Percentiles rank a stretch among this genome's conserved stretches.
phyloP scores from a whole-genome alignment of 768 basidiomycete genomes.

The Rhodotorula babjevae region DNA sequence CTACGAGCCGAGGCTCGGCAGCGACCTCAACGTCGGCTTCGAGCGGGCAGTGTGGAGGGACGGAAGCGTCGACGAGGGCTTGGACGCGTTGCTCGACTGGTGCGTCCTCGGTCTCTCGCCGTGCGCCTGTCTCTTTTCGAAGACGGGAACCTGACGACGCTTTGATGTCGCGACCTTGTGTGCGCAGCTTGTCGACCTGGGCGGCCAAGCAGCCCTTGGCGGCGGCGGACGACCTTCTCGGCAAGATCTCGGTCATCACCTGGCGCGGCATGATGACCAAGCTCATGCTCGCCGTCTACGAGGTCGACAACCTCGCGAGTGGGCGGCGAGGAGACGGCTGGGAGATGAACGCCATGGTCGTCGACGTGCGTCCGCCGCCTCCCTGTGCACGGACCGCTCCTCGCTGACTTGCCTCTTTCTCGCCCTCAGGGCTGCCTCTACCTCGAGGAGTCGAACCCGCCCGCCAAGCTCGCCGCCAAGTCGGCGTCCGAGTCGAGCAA shows the following conservation, averaged over 20 bases:
- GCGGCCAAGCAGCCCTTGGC: constrained; percentile 3
- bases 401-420: constrained; percentile 29
- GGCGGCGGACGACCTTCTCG: constrained; percentile 37
- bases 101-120: not conserved
- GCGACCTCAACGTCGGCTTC: constrained; percentile 64
- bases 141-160: not conserved
- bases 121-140: too few species aligned
- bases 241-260: constrained; percentile 46
- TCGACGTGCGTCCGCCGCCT: constrained; percentile 68
- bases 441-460: constrained; percentile 39
- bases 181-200: constrained; percentile 8
- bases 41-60: constrained; percentile 68
- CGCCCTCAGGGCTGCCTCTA: constrained; percentile 36
- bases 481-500: constrained; percentile 63
- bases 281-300: constrained; percentile 79
- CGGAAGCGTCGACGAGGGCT: constrained; percentile 62
- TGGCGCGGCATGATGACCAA: constrained; percentile 85
- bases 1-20: constrained; percentile 27
- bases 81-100: constrained; percentile 48
- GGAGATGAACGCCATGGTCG: constrained; percentile 76
- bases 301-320: constrained; percentile 50
- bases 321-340: constrained; percentile 57
- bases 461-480: constrained; percentile 45
- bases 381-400: constrained; percentile 45
- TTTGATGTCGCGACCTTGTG: not conserved